Conservation (phyloP, 225 moss, liverwort and hornwort species). For the Sphagnum tenellum region DNA sequence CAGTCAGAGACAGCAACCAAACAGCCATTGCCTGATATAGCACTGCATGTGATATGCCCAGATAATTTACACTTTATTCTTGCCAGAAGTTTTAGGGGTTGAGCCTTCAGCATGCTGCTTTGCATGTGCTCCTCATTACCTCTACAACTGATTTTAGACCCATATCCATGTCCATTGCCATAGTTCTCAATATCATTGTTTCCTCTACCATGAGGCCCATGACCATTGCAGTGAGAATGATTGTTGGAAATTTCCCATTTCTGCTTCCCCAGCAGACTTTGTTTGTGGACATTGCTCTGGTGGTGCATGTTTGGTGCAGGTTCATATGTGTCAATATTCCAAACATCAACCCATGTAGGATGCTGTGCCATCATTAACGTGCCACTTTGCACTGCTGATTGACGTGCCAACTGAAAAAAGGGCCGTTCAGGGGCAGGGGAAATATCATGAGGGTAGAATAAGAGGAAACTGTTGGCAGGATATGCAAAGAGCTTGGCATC, state of each 20-base stretch:
- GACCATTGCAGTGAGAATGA: no score
- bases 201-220: no score
- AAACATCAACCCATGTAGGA: slow-evolving; percentile 72
- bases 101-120: background rate
- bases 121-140: no score
- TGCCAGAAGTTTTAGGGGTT: slow-evolving; percentile 62
- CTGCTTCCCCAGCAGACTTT: slow-evolving; percentile 21
- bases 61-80: slow-evolving; percentile 71
- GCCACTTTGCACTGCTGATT: slow-evolving; percentile 19
- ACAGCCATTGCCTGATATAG: slow-evolving; percentile 70
- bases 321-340: slow-evolving; percentile 31
- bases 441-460: slow-evolving; percentile 89
- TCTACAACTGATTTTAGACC: no score
- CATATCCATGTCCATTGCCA: background rate
- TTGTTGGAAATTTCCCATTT: slow-evolving; percentile 26
- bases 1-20: slow-evolving; percentile 79
- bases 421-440: slow-evolving; percentile 85
- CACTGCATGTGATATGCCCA: slow-evolving; percentile 84
- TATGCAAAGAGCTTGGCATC: slow-evolving; percentile 90
- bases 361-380: slow-evolving; percentile 78
- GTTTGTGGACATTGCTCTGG: no score
- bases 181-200: no score
- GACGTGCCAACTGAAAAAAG: slow-evolving; percentile 56
- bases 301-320: slow-evolving; percentile 11
- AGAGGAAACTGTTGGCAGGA: slow-evolving; percentile 69